Evolutionary conservation across 1,284 basidiomycete genomes (phyloP), one percentile per base, ranked within the genome.

Genomic region (Rhodotorula sp.): DNA sequence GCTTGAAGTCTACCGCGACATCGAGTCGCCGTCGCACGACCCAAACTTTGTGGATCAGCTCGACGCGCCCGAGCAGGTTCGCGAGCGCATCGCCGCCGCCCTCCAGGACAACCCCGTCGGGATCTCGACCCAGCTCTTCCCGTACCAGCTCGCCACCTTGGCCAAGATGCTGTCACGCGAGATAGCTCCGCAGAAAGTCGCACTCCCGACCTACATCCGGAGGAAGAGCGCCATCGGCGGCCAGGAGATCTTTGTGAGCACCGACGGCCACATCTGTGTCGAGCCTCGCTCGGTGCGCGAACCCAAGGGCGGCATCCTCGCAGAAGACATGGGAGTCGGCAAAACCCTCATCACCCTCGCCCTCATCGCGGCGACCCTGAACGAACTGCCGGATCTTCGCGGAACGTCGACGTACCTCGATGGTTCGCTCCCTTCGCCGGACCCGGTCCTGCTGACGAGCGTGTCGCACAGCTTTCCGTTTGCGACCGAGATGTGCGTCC

Each of bases 271-370:
- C 46, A 47, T 74, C 18, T 59, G 63, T 15, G 61, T 59, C 58
- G 52, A 59, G 15, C 75, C 76, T 10, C 65, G 47, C 5, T 48
- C n/a, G n/a, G 64, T 71, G 12, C 7, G 7, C 20, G 75, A 78
- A 43, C 70, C 76, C 6, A 70, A 68, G 23, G 67, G 67, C 4
- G 78, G 76, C 5, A 75, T 78, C 29, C 70, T 78, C 29, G 81
- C 82, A 68, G 83, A 84, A 61, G 82, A 83, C 54, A 84, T 84
- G 83, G 83, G 83, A 4, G 78, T 79, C 0, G 83, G 83, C 52
- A 84, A 84, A 74, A 83, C 82, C 0, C 72, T 82, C 47, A 83
- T 83, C 68, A 80, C 78, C 46, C 78, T 84, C 26, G 77, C 82
- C 0, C 78, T 83, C 23, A 79, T 84, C 52, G 67, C 81, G 14